Percentiles rank a stretch among this genome's conserved stretches.
These are phyloP conservation scores for Saturnispora zaruensis DNA, from an alignment of 805 yeast species.

Conservation along the genomic window DNA sequence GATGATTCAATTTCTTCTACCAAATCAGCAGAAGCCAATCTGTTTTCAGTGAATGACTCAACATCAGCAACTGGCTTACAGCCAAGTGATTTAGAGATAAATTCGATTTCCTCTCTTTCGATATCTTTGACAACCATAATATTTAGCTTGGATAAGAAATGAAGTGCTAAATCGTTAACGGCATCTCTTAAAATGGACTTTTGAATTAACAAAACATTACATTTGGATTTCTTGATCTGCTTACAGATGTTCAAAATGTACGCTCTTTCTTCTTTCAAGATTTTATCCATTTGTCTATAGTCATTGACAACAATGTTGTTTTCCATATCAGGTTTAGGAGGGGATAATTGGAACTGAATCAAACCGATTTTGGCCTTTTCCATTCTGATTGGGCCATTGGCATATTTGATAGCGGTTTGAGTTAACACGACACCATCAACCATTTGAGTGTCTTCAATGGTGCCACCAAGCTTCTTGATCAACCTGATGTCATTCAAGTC, in stretches of 20 bases:
- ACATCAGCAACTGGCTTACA: constrained; percentile 96
- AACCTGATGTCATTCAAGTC: constrained; percentile 84
- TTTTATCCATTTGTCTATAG: constrained; percentile 98
- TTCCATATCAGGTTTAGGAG: constrained; percentile 97
- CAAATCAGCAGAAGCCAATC: constrained; percentile 85
- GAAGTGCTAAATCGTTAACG: constrained; percentile 88
- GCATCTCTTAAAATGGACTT: constrained; percentile 93
- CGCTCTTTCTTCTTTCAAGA: constrained; percentile 94
- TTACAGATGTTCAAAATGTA: constrained; percentile 91
- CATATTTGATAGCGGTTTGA: constrained; percentile 79
- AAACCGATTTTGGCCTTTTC: constrained; percentile 90
- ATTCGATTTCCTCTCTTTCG: constrained; percentile 94
- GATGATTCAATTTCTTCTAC: constrained; percentile 86
- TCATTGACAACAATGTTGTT: constrained; percentile 95
- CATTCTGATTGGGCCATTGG: constrained; percentile 91
- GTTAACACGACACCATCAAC: constrained; percentile 91
- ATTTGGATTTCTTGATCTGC: constrained; percentile 92
- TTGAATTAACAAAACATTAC: constrained; percentile 85
- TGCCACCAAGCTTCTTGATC: constrained; percentile 92
- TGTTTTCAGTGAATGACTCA: constrained; percentile 86
- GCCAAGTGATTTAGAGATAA: constrained; percentile 73
- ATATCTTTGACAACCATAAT: constrained; percentile 93
- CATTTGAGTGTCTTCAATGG: constrained; percentile 92
- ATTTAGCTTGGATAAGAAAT: constrained; percentile 85
- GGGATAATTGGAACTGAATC: constrained; percentile 89